Evolutionary conservation across 306 rosid species (phyloP).

Genomic region (Boehmeria nivea): DNA sequence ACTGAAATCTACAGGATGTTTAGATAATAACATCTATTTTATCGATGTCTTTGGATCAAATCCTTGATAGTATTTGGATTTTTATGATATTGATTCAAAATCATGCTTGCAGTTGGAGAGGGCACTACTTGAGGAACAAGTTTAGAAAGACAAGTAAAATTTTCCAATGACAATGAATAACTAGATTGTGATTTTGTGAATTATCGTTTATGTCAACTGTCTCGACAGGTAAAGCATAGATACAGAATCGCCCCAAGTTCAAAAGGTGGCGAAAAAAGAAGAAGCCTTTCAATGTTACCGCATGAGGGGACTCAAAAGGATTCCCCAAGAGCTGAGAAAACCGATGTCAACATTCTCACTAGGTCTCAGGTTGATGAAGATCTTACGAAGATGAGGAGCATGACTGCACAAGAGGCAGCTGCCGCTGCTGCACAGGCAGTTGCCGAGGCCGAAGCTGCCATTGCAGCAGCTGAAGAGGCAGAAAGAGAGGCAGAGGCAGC

Average conservation of each 20-base stretch:
- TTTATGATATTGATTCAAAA: too few species aligned
- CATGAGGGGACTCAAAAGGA: slow-evolving; percentile 51
- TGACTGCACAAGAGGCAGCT: slow-evolving; percentile 87
- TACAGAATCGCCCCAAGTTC: slow-evolving; percentile 59
- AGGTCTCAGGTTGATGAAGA: slow-evolving; percentile 71
- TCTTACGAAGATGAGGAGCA: slow-evolving; percentile 56
- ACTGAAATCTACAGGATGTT: too few species aligned
- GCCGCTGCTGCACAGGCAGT: slow-evolving; percentile 88
- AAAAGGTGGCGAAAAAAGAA: slow-evolving; percentile 52
- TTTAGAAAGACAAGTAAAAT: too few species aligned
- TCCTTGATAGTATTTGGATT: too few species aligned
- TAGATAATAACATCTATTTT: too few species aligned
- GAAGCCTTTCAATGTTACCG: slow-evolving; percentile 42
- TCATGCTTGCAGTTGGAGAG: too few species aligned
- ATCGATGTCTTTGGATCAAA: too few species aligned
- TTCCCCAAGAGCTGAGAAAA: slow-evolving; percentile 44
- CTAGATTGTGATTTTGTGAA: not conserved
- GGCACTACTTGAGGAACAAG: too few species aligned
- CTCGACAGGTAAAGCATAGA: slow-evolving; percentile 67
- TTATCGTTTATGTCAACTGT: slow-evolving; percentile 8
- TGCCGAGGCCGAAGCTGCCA: slow-evolving; percentile 93
- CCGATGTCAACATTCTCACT: slow-evolving; percentile 45
- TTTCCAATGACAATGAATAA: too few species aligned
- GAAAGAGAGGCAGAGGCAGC: slow-evolving; percentile 90
- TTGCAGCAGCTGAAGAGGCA: slow-evolving; percentile 84